phyloP scores from a whole-genome alignment of 352 stramenopile genomes.

The Globisporangium megalacanthum region DNA sequence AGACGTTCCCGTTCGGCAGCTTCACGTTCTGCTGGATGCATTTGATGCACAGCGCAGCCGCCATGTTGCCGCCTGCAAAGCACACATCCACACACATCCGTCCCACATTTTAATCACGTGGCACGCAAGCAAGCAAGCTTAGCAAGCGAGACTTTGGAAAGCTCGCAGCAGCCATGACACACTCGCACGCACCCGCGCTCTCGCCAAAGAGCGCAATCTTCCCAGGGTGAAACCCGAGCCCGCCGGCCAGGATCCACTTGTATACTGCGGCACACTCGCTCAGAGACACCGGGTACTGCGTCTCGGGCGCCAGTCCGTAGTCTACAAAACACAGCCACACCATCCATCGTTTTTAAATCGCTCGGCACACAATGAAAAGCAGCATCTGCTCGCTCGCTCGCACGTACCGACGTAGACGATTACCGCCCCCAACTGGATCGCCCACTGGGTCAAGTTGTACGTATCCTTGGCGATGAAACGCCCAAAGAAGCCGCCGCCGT shows the following conservation, averaged over 20 bases:
- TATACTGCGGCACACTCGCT: conserved; percentile 81
- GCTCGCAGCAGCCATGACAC: no score
- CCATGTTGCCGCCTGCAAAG: conserved; percentile 71
- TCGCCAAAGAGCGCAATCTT: conserved; percentile 79
- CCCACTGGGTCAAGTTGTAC: conserved; percentile 72
- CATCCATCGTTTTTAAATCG: conserved; percentile 7
- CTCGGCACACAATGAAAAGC: not conserved
- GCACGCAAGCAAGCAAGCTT: not conserved
- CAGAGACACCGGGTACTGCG: conserved; percentile 70
- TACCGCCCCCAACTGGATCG: conserved; percentile 55
- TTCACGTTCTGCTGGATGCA: conserved; percentile 75
- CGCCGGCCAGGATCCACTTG: conserved; percentile 75
- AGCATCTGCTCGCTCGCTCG: not conserved
- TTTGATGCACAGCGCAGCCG: conserved; percentile 76
- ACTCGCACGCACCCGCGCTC: conserved; percentile 54
- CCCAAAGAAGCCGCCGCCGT: conserved; percentile 84
- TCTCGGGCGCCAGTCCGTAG: conserved; percentile 79
- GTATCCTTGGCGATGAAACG: conserved; percentile 87
- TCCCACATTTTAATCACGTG: not conserved
- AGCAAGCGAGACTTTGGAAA: no score
- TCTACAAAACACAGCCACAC: conserved; percentile 28
- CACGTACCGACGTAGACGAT: conserved; percentile 83
- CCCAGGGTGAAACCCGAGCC: conserved; percentile 62
- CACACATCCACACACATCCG: not conserved
- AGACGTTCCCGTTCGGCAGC: conserved; percentile 73